phyloP scores from a whole-genome alignment of 345 rosid species.

The Eucalyptus rudis region DNA sequence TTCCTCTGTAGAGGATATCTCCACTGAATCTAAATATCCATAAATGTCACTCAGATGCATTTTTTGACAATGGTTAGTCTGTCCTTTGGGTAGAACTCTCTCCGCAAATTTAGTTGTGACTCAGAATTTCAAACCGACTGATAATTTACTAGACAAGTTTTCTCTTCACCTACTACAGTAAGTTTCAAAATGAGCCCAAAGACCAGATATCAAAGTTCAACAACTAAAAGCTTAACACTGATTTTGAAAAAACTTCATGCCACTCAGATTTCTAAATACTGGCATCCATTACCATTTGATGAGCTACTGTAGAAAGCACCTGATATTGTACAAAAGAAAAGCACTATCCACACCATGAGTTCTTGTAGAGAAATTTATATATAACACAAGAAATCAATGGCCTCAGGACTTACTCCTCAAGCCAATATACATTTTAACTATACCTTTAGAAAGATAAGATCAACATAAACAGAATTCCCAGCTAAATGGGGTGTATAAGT shows the following conservation, averaged over 20 bases:
- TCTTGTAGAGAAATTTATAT: neutral
- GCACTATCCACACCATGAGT: neutral
- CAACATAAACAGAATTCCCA: constrained; percentile 83
- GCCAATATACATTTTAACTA: neutral
- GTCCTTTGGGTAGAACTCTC: neutral
- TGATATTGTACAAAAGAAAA: neutral
- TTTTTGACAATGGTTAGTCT: neutral
- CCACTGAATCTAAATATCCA: neutral
- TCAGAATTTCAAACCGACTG: neutral
- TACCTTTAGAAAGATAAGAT: constrained; percentile 73
- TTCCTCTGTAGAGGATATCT: neutral
- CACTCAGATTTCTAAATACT: neutral
- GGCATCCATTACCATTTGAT: neutral
- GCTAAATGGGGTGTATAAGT: constrained; percentile 50
- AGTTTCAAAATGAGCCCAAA: neutral
- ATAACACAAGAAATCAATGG: neutral
- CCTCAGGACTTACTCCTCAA: neutral
- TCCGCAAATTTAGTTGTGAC: neutral
- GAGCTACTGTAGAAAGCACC: neutral
- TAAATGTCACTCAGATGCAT: neutral
- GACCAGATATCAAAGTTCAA: neutral
- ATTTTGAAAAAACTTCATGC: neutral
- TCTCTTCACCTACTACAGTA: neutral
- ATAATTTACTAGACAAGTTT: neutral
- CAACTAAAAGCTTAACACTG: neutral